Evolutionary conservation across 495 filamentous ascomycete genomes (phyloP).

Genomic region (Niebla homalea): DNA sequence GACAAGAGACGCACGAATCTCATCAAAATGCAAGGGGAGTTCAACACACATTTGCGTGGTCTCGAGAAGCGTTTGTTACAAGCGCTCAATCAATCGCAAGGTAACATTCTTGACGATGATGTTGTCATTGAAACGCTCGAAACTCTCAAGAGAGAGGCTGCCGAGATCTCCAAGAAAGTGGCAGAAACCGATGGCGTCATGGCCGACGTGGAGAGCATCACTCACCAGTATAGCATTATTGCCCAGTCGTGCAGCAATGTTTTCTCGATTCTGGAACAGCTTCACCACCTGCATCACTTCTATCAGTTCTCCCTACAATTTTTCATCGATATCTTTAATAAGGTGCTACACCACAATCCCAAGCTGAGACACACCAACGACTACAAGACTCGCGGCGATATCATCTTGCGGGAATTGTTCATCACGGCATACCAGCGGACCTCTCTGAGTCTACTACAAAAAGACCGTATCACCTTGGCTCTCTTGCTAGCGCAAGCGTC

Average conservation of each 20-base stretch:
- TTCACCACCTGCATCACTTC: slow-evolving; percentile 97
- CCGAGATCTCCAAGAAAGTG: slow-evolving; percentile 92
- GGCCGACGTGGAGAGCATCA: slow-evolving; percentile 92
- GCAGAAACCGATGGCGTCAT: slow-evolving; percentile 93
- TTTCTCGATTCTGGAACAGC: slow-evolving; percentile 90
- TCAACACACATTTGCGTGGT: slow-evolving; percentile 89
- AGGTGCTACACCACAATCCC: slow-evolving; percentile 73
- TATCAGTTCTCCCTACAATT: slow-evolving; percentile 99
- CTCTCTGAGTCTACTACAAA: slow-evolving; percentile 82
- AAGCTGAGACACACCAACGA: slow-evolving; percentile 58
- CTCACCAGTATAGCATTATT: slow-evolving; percentile 80
- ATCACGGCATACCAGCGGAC: slow-evolving; percentile 85
- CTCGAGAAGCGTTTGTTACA: slow-evolving; percentile 92
- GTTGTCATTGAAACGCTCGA: slow-evolving; percentile 96
- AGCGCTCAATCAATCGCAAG: slow-evolving; percentile 90
- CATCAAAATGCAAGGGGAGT: slow-evolving; percentile 97
- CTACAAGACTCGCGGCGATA: slow-evolving; percentile 62
- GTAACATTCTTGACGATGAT: slow-evolving; percentile 97
- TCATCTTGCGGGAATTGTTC: slow-evolving; percentile 82
- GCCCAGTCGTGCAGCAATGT: slow-evolving; percentile 90
- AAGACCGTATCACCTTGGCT: slow-evolving; percentile 86
- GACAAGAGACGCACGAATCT: slow-evolving; percentile 90
- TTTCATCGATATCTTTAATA: slow-evolving; percentile 93
- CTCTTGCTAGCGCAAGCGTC: slow-evolving; percentile 91
- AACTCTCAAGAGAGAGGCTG: slow-evolving; percentile 93